phyloP scores from a whole-genome alignment of 2,329 filamentous ascomycete genomes.

The Colletotrichum lentis region DNA sequence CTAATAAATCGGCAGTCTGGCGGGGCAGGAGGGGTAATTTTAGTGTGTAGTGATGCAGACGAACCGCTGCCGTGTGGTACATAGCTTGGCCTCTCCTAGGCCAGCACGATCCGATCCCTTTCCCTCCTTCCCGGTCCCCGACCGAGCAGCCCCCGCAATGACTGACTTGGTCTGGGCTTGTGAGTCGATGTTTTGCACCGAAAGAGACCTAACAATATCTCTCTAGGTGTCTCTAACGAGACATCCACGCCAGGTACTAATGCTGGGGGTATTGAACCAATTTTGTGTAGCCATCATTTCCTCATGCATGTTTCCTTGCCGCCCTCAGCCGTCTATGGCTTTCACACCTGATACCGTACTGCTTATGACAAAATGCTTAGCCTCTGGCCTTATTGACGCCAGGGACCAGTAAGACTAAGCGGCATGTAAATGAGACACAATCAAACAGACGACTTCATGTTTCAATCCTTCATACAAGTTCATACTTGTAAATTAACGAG shows the following conservation, averaged over 20 bases:
- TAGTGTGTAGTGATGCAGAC: slow-evolving; percentile 30
- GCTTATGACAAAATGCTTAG: neutral
- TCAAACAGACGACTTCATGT: no score
- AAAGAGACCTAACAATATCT: neutral
- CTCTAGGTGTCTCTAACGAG: neutral
- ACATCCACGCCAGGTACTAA: neutral
- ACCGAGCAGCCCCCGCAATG: slow-evolving; percentile 4
- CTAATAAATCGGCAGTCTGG: slow-evolving; percentile 33
- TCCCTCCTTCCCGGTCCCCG: neutral
- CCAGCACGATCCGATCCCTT: neutral
- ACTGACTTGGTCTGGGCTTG: neutral
- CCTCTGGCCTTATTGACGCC: neutral
- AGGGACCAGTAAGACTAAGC: no score
- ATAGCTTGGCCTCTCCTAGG: slow-evolving; percentile 11
- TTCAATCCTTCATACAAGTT: neutral
- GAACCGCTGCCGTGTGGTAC: slow-evolving; percentile 12
- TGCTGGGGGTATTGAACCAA: no score
- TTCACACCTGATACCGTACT: neutral
- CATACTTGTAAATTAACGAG: neutral
- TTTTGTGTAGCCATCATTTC: neutral
- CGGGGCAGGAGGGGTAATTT: slow-evolving; percentile 38
- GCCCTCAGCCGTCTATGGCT: neutral
- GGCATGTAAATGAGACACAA: no score
- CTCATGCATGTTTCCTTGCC: neutral
- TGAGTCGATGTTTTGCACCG: neutral